phyloP scores from a whole-genome alignment of 306 rosid species.

The Gastrolobium bilobum region DNA sequence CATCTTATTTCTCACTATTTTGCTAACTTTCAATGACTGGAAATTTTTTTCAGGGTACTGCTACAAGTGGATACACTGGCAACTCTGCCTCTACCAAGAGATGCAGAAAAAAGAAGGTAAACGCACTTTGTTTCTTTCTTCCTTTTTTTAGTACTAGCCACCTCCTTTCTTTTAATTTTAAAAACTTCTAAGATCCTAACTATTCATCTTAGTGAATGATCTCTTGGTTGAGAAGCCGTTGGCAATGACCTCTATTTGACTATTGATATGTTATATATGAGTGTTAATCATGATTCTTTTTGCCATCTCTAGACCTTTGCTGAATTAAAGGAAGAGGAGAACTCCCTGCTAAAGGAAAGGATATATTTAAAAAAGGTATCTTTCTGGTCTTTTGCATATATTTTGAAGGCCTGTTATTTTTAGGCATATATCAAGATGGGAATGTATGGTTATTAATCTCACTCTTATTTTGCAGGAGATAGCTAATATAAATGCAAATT shows the following conservation, averaged over 20 bases:
- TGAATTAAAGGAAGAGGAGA: conserved; percentile 87
- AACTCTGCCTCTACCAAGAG: conserved; percentile 63
- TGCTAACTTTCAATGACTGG: conserved; percentile 28
- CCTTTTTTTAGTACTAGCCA: neutral
- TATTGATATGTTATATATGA: neutral
- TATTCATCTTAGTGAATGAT: neutral
- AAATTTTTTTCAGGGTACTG: conserved; percentile 67
- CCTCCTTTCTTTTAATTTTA: neutral
- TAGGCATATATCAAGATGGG: neutral
- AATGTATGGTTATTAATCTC: conserved; percentile 11
- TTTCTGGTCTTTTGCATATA: neutral
- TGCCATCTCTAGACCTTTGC: conserved; percentile 67
- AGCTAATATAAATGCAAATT: conserved; percentile 59
- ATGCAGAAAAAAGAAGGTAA: conserved; percentile 78
- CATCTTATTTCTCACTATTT: neutral
- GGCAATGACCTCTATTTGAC: neutral
- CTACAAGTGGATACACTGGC: conserved; percentile 70
- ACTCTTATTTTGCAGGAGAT: conserved; percentile 65
- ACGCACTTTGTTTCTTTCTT: neutral
- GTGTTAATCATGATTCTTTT: conserved; percentile 25
- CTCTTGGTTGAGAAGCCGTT: conserved; percentile 3
- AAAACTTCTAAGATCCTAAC: neutral
- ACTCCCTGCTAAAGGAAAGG: conserved; percentile 75
- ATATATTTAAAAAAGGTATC: conserved; percentile 65
- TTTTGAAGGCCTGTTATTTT: neutral